A percentile compares a stretch with the other conserved stretches of the same genome.
Evolutionary conservation across 495 filamentous ascomycete species (phyloP).

Genomic region (Amniculicola lignicola): DNA sequence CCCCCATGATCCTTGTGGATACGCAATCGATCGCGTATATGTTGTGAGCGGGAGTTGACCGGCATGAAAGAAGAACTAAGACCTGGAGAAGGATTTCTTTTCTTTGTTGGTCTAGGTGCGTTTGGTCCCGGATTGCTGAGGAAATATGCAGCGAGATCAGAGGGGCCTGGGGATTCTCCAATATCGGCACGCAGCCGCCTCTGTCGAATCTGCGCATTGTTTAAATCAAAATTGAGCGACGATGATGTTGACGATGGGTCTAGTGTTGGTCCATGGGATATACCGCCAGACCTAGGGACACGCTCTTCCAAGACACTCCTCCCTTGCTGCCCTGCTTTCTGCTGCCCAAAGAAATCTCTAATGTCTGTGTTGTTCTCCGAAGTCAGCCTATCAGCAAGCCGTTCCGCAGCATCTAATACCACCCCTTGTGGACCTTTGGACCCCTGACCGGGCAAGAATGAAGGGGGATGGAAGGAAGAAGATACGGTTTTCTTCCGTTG

Average conservation of each 20-base stretch:
- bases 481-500: neutral
- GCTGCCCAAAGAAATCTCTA: conserved; percentile 29
- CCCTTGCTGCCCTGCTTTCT: neutral
- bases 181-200: too few relatives aligned
- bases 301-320: neutral
- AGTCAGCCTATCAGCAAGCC: neutral
- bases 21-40: neutral
- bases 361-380: conserved; percentile 37
- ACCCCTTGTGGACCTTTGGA: neutral
- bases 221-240: too few relatives aligned
- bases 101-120: too few relatives aligned
- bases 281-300: too few relatives aligned
- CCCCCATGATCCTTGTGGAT: neutral
- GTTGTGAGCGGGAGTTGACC: neutral
- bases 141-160: too few relatives aligned
- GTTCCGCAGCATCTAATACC: neutral
- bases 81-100: too few relatives aligned
- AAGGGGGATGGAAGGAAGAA: neutral
- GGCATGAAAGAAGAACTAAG: conserved; percentile 10
- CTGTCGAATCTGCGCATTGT: too few relatives aligned
- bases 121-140: too few relatives aligned
- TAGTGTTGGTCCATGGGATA: neutral
- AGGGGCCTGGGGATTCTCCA: too few relatives aligned
- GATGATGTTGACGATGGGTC: neutral
- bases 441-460: neutral